These are phyloP conservation scores for Gryganskiella cystojenkinii DNA, from an alignment of 192 early-diverging fungal genomes.

Conservation along the genomic window DNA sequence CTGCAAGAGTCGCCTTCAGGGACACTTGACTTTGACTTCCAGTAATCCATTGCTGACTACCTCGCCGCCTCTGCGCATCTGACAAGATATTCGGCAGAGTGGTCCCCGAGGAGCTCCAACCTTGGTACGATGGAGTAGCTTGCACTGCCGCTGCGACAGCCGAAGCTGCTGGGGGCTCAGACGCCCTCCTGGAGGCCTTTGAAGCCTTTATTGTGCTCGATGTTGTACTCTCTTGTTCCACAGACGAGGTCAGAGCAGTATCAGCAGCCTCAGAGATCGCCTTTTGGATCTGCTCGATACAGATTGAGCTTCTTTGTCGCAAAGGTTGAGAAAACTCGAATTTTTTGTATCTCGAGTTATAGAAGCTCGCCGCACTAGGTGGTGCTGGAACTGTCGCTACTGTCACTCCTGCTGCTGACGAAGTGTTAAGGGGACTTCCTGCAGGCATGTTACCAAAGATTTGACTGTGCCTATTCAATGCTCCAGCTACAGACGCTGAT, in stretches of 20 bases:
- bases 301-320: constrained; percentile 41
- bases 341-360: constrained; percentile 54
- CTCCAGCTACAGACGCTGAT: neutral
- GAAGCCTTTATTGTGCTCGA: neutral
- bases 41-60: constrained; percentile 21
- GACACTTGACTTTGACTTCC: too few relatives aligned
- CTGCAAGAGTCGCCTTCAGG: too few relatives aligned
- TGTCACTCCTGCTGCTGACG: neutral
- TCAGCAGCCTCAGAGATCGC: neutral
- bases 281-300: constrained; percentile 49
- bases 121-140: neutral
- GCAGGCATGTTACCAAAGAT: constrained; percentile 14
- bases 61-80: constrained; percentile 33
- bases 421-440: neutral
- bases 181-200: constrained; percentile 10
- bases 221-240: too few relatives aligned
- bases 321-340: constrained; percentile 50
- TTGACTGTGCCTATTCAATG: constrained; percentile 36
- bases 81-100: constrained; percentile 46
- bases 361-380: constrained; percentile 29
- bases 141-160: neutral
- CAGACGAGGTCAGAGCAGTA: too few relatives aligned
- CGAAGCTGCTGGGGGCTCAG: neutral
- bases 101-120: constrained; percentile 1
- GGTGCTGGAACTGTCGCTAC: constrained; percentile 9